Base-by-base conservation (phyloP, 2,329 filamentous ascomycete species). In the Alternaria consortialis region DNA sequence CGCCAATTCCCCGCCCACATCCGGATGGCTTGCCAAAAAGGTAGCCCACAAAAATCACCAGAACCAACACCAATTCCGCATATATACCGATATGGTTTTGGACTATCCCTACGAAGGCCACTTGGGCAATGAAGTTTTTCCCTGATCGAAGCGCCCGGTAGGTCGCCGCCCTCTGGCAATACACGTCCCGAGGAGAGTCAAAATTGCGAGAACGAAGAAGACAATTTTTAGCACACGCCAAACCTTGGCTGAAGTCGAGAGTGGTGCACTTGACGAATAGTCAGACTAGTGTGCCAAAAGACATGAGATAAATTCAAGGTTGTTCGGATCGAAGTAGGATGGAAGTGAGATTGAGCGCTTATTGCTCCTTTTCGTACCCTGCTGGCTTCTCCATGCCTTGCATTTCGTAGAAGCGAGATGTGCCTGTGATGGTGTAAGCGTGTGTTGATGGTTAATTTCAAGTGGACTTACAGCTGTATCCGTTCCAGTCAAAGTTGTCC, bases 401-500 rank as follows among this genome's bases (percentile, higher is more conserved):
- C 72, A 93, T 80, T 46, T 97, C 91, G 77, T 91, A 98, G 84
- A 86, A 99, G 71, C 90, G 88, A 34, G 91, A 87, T 53, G 94
- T 97, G 83, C 92, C 92, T 94, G 56, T 92, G n/a, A n/a, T 17
- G 15, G 9, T 53, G 66, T 73, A 67, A 68, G 62, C 53, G 53
- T n/a, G 12, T 11, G 7, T 23, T 5, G 6, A 15, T 15, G 1
- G 13, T 3, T 12, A 32, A 2, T 25, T 4, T 9, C 3, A 9
- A 1, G 3, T 37, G 58, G 63, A 84, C 92, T 84, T 87, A 96
- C 94, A 98, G 78, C 93, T 97, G 79, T 97, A 98, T 53, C 92
- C 91, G 81, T 97, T 97, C 96, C 96, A 99, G 81, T 99, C 95
- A 84, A 99, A 99, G 84, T 99, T 99, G 62, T 98, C 92, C 74